These are phyloP conservation scores for Fusarium paranaense DNA, from an alignment of 2,329 filamentous ascomycete species.

Conservation along the genomic window DNA sequence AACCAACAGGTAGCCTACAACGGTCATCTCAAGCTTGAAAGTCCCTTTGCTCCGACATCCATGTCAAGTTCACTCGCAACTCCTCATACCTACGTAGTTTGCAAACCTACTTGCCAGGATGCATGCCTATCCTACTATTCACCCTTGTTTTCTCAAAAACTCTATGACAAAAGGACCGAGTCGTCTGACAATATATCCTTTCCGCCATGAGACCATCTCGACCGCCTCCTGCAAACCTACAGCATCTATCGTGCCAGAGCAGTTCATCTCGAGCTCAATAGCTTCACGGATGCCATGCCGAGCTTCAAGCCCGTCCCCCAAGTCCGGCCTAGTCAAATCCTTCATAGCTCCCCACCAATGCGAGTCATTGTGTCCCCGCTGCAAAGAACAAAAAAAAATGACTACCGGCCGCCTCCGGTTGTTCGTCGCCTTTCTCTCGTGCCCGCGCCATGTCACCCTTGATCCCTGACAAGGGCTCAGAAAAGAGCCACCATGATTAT, in stretches of 20 bases:
- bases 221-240: not conserved
- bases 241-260: constrained; percentile 3
- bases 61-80: not conserved
- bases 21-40: not conserved
- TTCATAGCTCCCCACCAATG: constrained; percentile 40
- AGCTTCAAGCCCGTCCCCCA: constrained; percentile 14
- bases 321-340: constrained; percentile 28
- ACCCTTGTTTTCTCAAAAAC: not conserved
- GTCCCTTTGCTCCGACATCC: not conserved
- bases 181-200: not conserved
- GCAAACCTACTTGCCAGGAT: not conserved
- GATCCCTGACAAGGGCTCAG: constrained; percentile 21
- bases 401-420: constrained; percentile 36
- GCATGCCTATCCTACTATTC: not conserved
- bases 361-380: constrained; percentile 42
- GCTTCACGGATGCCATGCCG: constrained; percentile 15
- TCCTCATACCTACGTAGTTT: constrained; percentile 7
- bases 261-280: constrained; percentile 8
- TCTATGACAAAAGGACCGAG: not conserved
- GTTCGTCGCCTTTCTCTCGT: constrained; percentile 21
- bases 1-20: constrained; percentile 23
- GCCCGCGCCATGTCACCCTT: constrained; percentile 26
- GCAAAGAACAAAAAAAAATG: constrained; percentile 1
- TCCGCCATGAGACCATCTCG: not conserved
- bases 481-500: not conserved